Evolutionary conservation across 257 asterid genomes (phyloP).

Genomic region (Nemophila menziesii): DNA sequence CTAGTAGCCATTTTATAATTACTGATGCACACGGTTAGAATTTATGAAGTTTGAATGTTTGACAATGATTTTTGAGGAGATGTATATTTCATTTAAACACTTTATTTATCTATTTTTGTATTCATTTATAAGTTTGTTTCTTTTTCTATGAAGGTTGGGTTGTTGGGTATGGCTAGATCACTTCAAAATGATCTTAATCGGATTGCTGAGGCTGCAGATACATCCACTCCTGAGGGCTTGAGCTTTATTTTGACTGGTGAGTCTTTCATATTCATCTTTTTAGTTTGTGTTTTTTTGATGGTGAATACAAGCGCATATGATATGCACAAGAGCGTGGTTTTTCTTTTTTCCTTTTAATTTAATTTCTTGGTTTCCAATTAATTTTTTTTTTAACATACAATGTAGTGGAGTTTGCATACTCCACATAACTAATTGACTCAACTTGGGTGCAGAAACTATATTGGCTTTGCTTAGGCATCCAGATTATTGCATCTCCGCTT

Average conservation of each 20-base stretch:
- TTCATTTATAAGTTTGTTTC: background rate
- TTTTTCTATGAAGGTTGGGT: conserved; percentile 52
- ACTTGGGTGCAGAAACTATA: conserved; percentile 68
- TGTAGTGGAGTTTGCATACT: background rate
- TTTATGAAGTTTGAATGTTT: too few species aligned
- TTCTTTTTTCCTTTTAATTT: too few species aligned
- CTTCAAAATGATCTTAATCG: conserved; percentile 81
- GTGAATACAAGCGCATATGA: too few species aligned
- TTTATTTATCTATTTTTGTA: conserved; percentile 2
- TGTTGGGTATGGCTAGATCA: conserved; percentile 79
- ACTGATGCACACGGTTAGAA: too few species aligned
- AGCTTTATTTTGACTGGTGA: conserved; percentile 86
- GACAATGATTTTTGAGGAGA: too few species aligned
- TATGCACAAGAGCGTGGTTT: too few species aligned
- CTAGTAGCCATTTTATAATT: too few species aligned
- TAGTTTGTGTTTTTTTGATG: too few species aligned
- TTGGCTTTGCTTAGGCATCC: conserved; percentile 96
- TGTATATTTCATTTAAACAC: conserved; percentile 4
- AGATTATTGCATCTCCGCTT: conserved; percentile 90
- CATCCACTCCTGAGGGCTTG: conserved; percentile 78
- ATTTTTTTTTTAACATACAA: too few species aligned
- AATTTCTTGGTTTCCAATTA: too few species aligned
- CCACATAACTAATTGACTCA: too few species aligned
- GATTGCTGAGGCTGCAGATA: conserved; percentile 79
- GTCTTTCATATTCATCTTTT: too few species aligned